Conservation (phyloP, 225 moss, liverwort and hornwort species). For the Pleurozium schreberi region DNA sequence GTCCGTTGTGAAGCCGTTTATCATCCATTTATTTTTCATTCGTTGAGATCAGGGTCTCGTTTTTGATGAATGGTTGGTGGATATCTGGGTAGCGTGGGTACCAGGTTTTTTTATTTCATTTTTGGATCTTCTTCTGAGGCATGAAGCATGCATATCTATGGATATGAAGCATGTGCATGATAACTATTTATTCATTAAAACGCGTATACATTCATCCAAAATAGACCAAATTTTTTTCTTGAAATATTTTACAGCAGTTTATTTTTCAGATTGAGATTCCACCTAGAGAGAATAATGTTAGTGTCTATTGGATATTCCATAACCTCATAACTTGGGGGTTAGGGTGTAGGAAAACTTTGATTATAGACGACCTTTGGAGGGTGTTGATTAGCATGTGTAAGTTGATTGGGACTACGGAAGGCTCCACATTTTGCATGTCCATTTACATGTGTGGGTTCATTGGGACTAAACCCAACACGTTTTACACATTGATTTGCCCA, state of each 20-base stretch:
- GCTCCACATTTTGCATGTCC: not conserved
- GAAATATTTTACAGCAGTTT: accelerated
- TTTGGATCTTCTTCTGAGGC: not conserved
- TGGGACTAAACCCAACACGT: not conserved
- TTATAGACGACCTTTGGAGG: not conserved
- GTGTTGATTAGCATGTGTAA: too few relatives aligned
- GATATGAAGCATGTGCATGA: not conserved
- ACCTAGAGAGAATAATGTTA: accelerated
- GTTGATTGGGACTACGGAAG: not conserved
- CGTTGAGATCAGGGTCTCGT: not conserved
- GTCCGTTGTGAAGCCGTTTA: not conserved
- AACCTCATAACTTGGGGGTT: not conserved
- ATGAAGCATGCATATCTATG: not conserved
- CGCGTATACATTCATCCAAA: not conserved
- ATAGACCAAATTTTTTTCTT: accelerated
- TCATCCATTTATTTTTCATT: not conserved
- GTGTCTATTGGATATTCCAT: too few relatives aligned
- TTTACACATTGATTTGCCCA: not conserved
- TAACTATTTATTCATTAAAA: not conserved
- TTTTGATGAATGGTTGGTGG: not conserved
- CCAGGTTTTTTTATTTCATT: not conserved
- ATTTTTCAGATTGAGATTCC: not conserved
- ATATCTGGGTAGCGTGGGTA: not conserved
- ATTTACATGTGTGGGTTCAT: not conserved
- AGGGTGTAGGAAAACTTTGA: accelerated